Base-by-base conservation (phyloP, 2,329 filamentous ascomycete genomes). In the Bimuria novae-zelandiae region DNA sequence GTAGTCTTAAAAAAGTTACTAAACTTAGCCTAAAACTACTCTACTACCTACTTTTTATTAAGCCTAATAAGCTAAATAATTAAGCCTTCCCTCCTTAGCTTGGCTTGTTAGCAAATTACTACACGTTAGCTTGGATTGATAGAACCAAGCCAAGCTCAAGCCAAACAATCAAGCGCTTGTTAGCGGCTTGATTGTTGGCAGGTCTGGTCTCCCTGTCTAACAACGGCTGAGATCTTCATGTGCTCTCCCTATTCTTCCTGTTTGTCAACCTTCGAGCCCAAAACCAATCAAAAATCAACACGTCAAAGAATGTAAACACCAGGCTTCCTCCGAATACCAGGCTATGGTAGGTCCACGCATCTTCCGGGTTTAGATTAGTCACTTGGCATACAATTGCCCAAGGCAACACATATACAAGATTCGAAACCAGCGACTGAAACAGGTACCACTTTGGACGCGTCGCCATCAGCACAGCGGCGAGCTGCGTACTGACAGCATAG, bases 261-360 rank as follows among this genome's bases (percentile, higher is more conserved):
- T 56, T 51, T 25, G 19, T 40, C 59, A 87, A 56, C 12, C 68
- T 75, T 78, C 80, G 81, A 0, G 70, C 76, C 84, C 84, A 87
- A 0, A 81, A 16, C 0, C 50, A 65, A 60, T 81, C 77, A 0
- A 85, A 76, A 3, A 82, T 39, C 0, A 81, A 2, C 7, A 87
- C 73, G 40, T 79, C 79, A 3, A 84, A 73, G 57, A 89, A 88
- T 35, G 82, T 86, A 56, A 89, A 89, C 0, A 89, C 84, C 39
- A 89, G 71, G 57, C 83, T 86, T 0, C 87, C 87, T 0, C 86
- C 86, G 73, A 90, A 89, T 0, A 89, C 82, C 22, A 88, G 68
- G 0, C 81, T 78, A 60, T 89, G 83, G 64, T 86, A 89, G 0
- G 78, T 84, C 87, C 86, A 90, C 0, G 87, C 86, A 61, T 84